Evolutionary conservation across 2,329 filamentous ascomycete genomes (phyloP).

Genomic region (Xylariomycetidae sp.): DNA sequence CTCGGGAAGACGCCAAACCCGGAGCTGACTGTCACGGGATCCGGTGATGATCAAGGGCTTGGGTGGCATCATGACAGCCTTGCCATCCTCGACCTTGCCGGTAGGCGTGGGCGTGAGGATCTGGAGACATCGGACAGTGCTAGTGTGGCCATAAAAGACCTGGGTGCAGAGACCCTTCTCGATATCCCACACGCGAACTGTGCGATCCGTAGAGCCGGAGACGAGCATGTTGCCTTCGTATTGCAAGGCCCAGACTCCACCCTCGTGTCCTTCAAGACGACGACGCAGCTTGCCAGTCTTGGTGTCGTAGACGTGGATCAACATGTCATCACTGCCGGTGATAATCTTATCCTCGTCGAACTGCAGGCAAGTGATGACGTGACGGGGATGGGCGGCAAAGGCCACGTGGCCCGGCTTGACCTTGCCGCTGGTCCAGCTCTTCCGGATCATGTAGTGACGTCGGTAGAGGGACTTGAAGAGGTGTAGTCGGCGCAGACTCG

Average conservation of each 20-base stretch:
- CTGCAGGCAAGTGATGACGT: slow-evolving; percentile 95
- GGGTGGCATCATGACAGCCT: slow-evolving; percentile 80
- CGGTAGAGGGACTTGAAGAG: slow-evolving; percentile 96
- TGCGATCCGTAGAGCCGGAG: slow-evolving; percentile 91
- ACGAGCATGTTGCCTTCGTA: slow-evolving; percentile 94
- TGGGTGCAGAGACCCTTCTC: slow-evolving; percentile 88
- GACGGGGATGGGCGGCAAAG: slow-evolving; percentile 90
- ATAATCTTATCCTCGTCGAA: slow-evolving; percentile 98
- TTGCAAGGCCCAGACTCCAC: slow-evolving; percentile 94
- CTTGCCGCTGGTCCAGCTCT: slow-evolving; percentile 84
- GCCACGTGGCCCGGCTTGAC: slow-evolving; percentile 86
- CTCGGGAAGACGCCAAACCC: slow-evolving; percentile 90
- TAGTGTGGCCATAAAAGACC: slow-evolving; percentile 95
- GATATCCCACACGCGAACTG: slow-evolving; percentile 99
- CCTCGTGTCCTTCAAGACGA: slow-evolving; percentile 87
- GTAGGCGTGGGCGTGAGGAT: slow-evolving; percentile 84
- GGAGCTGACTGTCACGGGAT: slow-evolving; percentile 86
- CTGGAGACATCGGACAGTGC: slow-evolving; percentile 90
- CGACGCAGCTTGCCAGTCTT: slow-evolving; percentile 82
- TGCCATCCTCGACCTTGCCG: slow-evolving; percentile 64
- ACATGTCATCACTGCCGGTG: slow-evolving; percentile 93
- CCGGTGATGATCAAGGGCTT: slow-evolving; percentile 96
- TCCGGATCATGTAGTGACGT: slow-evolving; percentile 82
- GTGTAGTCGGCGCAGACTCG: slow-evolving; percentile 76
- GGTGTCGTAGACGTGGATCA: slow-evolving; percentile 97